Evolutionary conservation across 1,139 yeast genomes (phyloP).

Genomic region (Candida mesenterica): DNA sequence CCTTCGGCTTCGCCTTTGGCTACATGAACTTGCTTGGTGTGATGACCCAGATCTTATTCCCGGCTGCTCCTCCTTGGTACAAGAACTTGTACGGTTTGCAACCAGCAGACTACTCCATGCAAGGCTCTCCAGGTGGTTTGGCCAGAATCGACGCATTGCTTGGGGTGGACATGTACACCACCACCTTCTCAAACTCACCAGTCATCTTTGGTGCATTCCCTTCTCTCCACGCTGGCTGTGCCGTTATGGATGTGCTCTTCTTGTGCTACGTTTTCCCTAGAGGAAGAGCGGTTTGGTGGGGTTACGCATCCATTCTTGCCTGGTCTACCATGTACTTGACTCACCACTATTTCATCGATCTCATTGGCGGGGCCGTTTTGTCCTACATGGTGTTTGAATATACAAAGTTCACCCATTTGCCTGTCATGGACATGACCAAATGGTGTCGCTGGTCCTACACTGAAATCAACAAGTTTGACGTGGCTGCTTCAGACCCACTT

Average conservation of each 20-base stretch:
- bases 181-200: slow-evolving; percentile 84
- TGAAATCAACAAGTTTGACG: slow-evolving; percentile 27
- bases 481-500: slow-evolving; percentile 36
- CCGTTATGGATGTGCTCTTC: slow-evolving; percentile 89
- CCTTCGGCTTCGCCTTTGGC: slow-evolving; percentile 96
- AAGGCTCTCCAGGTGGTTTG: slow-evolving; percentile 95
- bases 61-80: slow-evolving; percentile 99
- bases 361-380: slow-evolving; percentile 84
- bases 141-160: slow-evolving; percentile 81
- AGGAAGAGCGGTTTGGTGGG: slow-evolving; percentile 59
- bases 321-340: slow-evolving; percentile 98
- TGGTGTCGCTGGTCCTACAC: slow-evolving; percentile 86
- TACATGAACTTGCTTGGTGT: slow-evolving; percentile 92
- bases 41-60: slow-evolving; percentile 72
- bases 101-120: slow-evolving; percentile 90
- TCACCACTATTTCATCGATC: slow-evolving; percentile 90
- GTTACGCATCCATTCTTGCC: slow-evolving; percentile 90
- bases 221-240: slow-evolving; percentile 89
- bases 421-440: slow-evolving; percentile 58
- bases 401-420: slow-evolving; percentile 72
- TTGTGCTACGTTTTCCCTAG: slow-evolving; percentile 79
- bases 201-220: slow-evolving; percentile 98
- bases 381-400: slow-evolving; percentile 69
- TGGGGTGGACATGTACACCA: slow-evolving; percentile 84
- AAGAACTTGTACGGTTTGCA: slow-evolving; percentile 79